Evolutionary conservation across 73 alveolate species (phyloP), one percentile per base, ranked within the genome.

Genomic region (Vitrella brassicaformis): DNA sequence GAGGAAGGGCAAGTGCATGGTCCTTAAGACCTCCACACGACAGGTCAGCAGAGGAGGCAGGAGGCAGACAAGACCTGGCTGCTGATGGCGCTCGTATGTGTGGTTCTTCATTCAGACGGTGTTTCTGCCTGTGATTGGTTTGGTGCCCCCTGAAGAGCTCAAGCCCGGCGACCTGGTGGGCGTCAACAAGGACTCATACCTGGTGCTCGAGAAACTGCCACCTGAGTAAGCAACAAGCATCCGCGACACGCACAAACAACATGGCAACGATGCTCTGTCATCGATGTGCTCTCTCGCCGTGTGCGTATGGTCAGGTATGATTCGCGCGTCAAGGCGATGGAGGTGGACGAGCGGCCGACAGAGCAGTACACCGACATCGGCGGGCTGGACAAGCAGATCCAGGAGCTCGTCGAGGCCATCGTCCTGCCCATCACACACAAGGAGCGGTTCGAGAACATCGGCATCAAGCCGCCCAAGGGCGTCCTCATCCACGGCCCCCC

Each of bases 401-500:
- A 96, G 80, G 99, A 96, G 86, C 92, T 96, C 68, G 95, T 94
- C 78, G 99, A 96, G 87, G 99, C 99, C 18, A 87, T 90, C 27
- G 99, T 97, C n/a, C 87, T 97, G 19, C 99, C 99, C 45, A 91
- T 97, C 90, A 95, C 97, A 47, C 98, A 97, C 86, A 93, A 94
- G 85, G 98, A 97, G 81, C 86, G 96, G 82, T 97, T 97, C 84
- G 99, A 95, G 72, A 96, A 95, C 71, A 94, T 97, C 47, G 99
- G 99, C 67, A 97, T 97, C 76, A 88, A 93, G 78, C 99, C 99
- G 31, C 99, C 99, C 31, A 97, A 97, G 90, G 84, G 99, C 1
- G 97, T 96, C 73, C 86, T 97, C 73, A 94, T 97, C 99, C 94
- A 91, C 76, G 99, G 99, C 28, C 99, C 99, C 25, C 99, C 99